Conservation (phyloP, 176 grass and related monocot species). For the Oryza longistaminata region DNA sequence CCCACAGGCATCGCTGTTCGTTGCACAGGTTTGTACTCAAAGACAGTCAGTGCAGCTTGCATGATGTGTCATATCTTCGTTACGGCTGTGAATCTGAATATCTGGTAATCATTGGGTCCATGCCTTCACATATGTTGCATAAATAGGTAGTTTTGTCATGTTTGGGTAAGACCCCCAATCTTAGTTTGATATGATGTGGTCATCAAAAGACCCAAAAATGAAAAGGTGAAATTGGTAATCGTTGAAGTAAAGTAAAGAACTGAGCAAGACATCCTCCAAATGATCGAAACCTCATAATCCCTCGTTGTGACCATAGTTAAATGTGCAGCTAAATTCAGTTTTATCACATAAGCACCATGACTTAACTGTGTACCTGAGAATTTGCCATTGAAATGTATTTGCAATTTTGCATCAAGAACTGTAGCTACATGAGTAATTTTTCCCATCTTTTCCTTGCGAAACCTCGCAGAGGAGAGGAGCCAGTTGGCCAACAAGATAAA, state of each 20-base stretch:
- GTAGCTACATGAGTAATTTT: background rate
- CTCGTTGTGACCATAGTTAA: background rate
- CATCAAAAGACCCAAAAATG: background rate
- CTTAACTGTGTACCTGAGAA: background rate
- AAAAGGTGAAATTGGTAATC: background rate
- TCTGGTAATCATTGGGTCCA: background rate
- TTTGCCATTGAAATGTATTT: background rate
- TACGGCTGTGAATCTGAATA: background rate
- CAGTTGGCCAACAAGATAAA: conserved; percentile 93
- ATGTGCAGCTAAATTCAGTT: background rate
- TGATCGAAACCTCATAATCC: background rate
- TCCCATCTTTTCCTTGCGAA: background rate
- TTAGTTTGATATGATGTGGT: background rate
- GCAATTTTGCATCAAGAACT: background rate
- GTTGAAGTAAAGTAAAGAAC: background rate
- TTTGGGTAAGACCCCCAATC: background rate
- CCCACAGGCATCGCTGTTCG: conserved; percentile 89
- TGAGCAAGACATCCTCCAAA: background rate
- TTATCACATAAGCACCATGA: background rate
- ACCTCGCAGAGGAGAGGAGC: conserved; percentile 84
- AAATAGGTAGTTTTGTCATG: background rate
- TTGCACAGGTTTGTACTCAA: conserved; percentile 67
- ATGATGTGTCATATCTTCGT: background rate
- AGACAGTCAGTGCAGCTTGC: background rate
- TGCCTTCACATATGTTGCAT: background rate